These are phyloP conservation scores for Primulina tabacum DNA, from an alignment of 257 asterid genomes.

Conservation along the genomic window DNA sequence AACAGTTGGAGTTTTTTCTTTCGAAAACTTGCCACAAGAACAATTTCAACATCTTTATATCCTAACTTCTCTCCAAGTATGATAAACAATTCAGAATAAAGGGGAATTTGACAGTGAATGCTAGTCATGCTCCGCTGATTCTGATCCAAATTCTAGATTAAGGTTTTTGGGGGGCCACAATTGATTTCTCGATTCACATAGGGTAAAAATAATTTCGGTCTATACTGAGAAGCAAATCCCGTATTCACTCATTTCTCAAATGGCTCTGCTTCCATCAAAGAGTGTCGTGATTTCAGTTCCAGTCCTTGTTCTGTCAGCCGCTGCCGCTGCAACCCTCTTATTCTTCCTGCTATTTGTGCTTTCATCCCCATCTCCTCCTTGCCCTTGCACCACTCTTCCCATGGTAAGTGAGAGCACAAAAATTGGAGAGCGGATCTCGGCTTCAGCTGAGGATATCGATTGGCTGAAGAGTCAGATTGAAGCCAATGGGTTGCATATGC, in stretches of 20 bases:
- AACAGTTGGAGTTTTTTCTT: no score
- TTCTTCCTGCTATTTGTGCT: conserved; percentile 46
- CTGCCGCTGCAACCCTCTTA: conserved; percentile 48
- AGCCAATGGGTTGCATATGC: conserved; percentile 87
- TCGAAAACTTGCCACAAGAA: no score
- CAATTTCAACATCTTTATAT: no score
- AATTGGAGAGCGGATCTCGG: conserved; percentile 42
- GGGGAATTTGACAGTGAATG: no score
- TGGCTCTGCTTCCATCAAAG: conserved; percentile 56
- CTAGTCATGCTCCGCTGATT: no score
- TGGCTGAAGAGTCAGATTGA: conserved; percentile 74
- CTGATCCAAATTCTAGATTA: no score
- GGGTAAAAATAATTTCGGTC: no score
- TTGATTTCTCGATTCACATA: no score
- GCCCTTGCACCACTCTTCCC: conserved; percentile 47
- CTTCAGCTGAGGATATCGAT: conserved; percentile 61
- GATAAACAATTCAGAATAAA: no score
- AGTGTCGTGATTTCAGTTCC: conserved; percentile 77
- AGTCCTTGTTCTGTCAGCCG: conserved; percentile 48
- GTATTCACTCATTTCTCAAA: conserved; percentile 19
- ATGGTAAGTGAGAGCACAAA: conserved; percentile 1
- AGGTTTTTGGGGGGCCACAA: no score
- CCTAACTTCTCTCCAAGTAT: no score
- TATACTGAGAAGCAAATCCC: background rate
- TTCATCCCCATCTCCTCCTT: conserved; percentile 45